Evolutionary conservation across 2,329 filamentous ascomycete genomes (phyloP).

Genomic region (Zymoseptoria brevis): DNA sequence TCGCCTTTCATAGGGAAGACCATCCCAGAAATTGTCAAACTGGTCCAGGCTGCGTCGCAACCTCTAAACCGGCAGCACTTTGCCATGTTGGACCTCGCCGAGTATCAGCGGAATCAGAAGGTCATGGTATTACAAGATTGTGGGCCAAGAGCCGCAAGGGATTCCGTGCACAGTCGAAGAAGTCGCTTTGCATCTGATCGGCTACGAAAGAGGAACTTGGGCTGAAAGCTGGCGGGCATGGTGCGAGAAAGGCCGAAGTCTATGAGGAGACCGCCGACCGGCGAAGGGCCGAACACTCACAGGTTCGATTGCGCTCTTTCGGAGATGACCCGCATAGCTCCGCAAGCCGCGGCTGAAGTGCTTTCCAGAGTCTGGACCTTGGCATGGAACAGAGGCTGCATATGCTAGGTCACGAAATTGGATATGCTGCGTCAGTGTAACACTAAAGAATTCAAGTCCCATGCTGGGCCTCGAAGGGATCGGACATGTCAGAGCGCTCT

Average conservation of each 20-base stretch:
- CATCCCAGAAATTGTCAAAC: not conserved
- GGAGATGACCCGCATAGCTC: not conserved
- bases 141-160: conserved; percentile 2
- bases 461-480: not conserved
- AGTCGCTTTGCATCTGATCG: not conserved
- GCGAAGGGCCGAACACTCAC: not conserved
- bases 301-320: not conserved
- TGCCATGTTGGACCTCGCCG: not conserved
- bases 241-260: not conserved
- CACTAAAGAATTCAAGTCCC: not conserved
- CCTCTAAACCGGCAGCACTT: conserved; percentile 4
- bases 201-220: conserved; percentile 2
- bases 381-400: not conserved
- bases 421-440: not conserved
- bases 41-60: conserved; percentile 3
- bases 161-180: not conserved
- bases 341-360: not conserved
- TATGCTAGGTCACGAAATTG: not conserved
- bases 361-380: not conserved
- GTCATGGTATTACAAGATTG: conserved; percentile 2
- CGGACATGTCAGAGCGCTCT: not conserved
- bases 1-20: conserved; percentile 6
- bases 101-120: not conserved
- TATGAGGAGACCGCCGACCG: not conserved
- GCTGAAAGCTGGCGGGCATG: conserved; percentile 1